Percentiles rank a stretch among this genome's conserved stretches.
phyloP scores from a whole-genome alignment of 2,329 filamentous ascomycete genomes.

The Whalleya microplaca region DNA sequence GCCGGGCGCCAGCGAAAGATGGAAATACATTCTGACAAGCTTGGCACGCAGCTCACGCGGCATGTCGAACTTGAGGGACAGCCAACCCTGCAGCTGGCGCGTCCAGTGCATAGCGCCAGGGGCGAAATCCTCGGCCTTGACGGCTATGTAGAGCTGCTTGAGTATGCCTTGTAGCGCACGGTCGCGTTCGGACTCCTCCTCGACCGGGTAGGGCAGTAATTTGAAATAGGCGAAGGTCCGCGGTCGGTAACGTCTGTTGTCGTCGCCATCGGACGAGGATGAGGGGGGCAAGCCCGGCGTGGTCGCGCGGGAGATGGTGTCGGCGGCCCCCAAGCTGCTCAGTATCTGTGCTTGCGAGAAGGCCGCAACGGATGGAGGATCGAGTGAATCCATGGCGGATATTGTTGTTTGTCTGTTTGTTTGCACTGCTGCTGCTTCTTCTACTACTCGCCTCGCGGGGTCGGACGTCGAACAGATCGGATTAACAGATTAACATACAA shows the following conservation, averaged over 20 bases:
- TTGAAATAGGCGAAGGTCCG: constrained; percentile 93
- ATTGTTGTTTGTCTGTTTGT: too few relatives aligned
- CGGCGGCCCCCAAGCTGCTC: constrained; percentile 50
- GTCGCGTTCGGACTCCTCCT: constrained; percentile 78
- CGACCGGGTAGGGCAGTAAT: constrained; percentile 86
- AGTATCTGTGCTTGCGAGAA: constrained; percentile 45
- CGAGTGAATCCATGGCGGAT: constrained; percentile 43
- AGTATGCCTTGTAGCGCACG: constrained; percentile 83
- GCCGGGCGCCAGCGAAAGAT: constrained; percentile 87
- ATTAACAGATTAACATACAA: too few relatives aligned
- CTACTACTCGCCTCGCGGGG: neutral
- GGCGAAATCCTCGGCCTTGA: constrained; percentile 91
- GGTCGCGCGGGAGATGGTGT: constrained; percentile 82
- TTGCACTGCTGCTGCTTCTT: neutral
- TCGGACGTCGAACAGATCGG: neutral
- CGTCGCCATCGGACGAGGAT: constrained; percentile 49
- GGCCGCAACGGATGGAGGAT: constrained; percentile 41
- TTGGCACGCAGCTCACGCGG: constrained; percentile 80
- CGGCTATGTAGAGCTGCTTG: constrained; percentile 88
- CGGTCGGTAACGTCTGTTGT: constrained; percentile 72
- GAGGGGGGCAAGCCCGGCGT: constrained; percentile 72
- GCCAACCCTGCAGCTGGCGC: constrained; percentile 91
- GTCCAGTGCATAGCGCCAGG: constrained; percentile 97
- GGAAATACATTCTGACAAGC: constrained; percentile 91
- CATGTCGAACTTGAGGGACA: constrained; percentile 96